phyloP scores from a whole-genome alignment of 2,329 filamentous ascomycete species.

The Shiraia sp. region DNA sequence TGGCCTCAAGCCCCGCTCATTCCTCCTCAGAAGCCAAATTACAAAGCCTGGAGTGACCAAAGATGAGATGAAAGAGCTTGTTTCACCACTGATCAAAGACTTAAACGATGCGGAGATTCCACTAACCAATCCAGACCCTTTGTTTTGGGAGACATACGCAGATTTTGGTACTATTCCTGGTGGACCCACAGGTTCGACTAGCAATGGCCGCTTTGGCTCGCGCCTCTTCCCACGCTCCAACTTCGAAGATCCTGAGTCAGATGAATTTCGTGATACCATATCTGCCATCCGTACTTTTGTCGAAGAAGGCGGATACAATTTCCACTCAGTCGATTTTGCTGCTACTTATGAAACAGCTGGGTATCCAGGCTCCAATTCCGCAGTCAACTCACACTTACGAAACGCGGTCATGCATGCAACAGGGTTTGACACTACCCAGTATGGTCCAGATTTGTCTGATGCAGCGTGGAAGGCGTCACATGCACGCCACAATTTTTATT shows the following conservation, averaged over 20 bases:
- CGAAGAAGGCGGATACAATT: slow-evolving; percentile 31
- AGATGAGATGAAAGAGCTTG: slow-evolving; percentile 19
- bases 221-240: slow-evolving; percentile 38
- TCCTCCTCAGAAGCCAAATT: slow-evolving; percentile 19
- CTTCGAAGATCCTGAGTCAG: slow-evolving; percentile 24
- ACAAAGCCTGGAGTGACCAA: slow-evolving; percentile 20
- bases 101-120: slow-evolving; percentile 20
- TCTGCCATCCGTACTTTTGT: slow-evolving; percentile 25
- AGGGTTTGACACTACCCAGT: slow-evolving; percentile 26
- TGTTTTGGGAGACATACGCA: slow-evolving; percentile 22
- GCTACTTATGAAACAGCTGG: slow-evolving; percentile 27
- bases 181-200: slow-evolving; percentile 21
- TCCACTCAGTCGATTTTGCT: slow-evolving; percentile 33
- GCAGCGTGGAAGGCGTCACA: slow-evolving; percentile 28
- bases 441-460: slow-evolving; percentile 17
- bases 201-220: slow-evolving; percentile 26
- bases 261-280: slow-evolving; percentile 20
- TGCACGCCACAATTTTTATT: slow-evolving; percentile 22
- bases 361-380: slow-evolving; percentile 24
- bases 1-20: slow-evolving; percentile 10
- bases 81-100: slow-evolving; percentile 24
- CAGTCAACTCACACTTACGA: slow-evolving; percentile 26
- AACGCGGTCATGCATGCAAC: slow-evolving; percentile 32
- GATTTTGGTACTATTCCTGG: slow-evolving; percentile 18
- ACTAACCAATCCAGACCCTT: slow-evolving; percentile 17